Evolutionary conservation across 768 basidiomycete genomes (phyloP).

Genomic region (Naganishia friedmannii): DNA sequence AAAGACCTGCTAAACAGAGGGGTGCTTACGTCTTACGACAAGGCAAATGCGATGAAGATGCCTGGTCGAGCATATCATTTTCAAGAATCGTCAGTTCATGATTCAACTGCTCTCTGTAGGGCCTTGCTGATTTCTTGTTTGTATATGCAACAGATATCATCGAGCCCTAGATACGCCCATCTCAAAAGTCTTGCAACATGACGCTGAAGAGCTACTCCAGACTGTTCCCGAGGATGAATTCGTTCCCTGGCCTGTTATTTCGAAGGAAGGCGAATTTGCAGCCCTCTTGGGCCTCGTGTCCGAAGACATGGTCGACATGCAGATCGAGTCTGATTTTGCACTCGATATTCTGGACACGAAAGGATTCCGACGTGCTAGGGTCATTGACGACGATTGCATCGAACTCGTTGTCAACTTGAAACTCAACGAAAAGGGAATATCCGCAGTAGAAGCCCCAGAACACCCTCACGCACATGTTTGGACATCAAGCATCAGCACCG

Average conservation of each 20-base stretch:
- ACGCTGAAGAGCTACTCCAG: conserved; percentile 66
- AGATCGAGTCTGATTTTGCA: conserved; percentile 17
- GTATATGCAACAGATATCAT: conserved; percentile 54
- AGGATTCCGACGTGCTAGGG: not conserved
- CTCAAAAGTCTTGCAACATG: conserved; percentile 65
- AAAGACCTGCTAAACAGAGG: conserved; percentile 70
- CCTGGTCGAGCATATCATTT: conserved; percentile 20
- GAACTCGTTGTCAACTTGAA: conserved; percentile 38
- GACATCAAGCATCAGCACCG: not conserved
- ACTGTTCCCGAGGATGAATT: conserved; percentile 59
- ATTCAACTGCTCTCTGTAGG: not conserved
- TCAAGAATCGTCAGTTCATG: conserved; percentile 54
- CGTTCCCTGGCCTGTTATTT: conserved; percentile 75
- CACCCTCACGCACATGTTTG: not conserved
- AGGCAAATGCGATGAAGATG: conserved; percentile 17
- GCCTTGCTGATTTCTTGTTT: not conserved
- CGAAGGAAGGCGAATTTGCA: conserved; percentile 76
- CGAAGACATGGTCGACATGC: conserved; percentile 69
- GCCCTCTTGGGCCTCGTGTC: conserved; percentile 77
- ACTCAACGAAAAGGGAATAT: conserved; percentile 9
- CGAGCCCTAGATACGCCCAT: conserved; percentile 66
- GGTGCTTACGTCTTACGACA: conserved; percentile 64
- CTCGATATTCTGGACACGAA: conserved; percentile 21
- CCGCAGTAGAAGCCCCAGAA: not conserved
- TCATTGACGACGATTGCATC: conserved; percentile 41